Conservation (phyloP, 169 alveolate species). For the Besnoitia besnoiti region DNA sequence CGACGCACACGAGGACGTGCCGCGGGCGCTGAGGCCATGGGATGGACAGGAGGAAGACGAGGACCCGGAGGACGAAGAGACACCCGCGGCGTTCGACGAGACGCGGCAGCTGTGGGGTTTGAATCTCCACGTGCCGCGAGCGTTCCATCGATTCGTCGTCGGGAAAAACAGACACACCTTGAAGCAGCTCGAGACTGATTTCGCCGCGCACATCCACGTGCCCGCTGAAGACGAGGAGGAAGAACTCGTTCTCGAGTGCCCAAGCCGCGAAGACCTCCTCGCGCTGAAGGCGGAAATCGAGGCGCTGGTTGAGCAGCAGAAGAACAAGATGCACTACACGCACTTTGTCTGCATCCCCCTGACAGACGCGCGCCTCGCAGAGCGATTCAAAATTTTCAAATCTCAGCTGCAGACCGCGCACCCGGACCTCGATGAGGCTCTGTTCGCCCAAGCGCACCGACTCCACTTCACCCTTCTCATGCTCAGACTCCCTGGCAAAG, state of each 20-base stretch:
- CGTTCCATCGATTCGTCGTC: background rate
- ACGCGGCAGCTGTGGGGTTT: background rate
- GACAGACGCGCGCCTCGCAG: background rate
- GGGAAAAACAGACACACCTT: background rate
- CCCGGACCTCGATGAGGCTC: slow-evolving; percentile 16
- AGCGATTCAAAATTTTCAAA: slow-evolving; percentile 41
- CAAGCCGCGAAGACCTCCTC: background rate
- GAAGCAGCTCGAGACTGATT: background rate
- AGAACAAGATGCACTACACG: background rate
- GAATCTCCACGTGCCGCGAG: background rate
- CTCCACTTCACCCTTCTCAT: slow-evolving; percentile 48
- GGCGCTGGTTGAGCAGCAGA: background rate
- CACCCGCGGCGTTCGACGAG: background rate
- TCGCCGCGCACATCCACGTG: background rate
- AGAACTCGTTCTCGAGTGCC: background rate
- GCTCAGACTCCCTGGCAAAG: background rate
- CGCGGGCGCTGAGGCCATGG: background rate
- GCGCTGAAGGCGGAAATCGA: background rate
- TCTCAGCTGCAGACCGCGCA: slow-evolving; percentile 25
- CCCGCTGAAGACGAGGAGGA: background rate
- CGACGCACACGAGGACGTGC: background rate
- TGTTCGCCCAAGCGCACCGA: background rate
- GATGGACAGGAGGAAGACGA: background rate
- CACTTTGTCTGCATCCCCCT: slow-evolving; percentile 54
- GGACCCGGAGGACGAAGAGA: background rate